Conservation (phyloP, 2,329 filamentous ascomycete genomes). For the Cercospora berteroae region DNA sequence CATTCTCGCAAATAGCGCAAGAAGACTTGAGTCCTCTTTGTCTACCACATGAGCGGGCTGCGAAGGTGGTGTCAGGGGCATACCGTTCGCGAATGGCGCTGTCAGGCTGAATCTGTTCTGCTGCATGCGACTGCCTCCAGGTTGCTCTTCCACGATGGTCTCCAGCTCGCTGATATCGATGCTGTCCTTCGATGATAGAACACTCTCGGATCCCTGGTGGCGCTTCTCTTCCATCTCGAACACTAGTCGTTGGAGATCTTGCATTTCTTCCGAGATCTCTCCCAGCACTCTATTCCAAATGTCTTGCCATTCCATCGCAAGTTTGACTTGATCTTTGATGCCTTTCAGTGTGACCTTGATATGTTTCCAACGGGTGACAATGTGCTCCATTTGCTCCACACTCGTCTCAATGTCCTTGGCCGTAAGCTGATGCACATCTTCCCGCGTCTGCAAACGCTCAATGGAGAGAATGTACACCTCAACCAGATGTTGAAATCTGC, state of each 20-base stretch:
- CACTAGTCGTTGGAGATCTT: slow-evolving; percentile 73
- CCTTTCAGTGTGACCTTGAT: slow-evolving; percentile 74
- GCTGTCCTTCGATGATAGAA: slow-evolving; percentile 50
- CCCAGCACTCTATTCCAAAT: slow-evolving; percentile 91
- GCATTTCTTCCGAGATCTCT: slow-evolving; percentile 86
- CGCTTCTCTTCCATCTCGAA: slow-evolving; percentile 98
- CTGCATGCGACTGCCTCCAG: slow-evolving; percentile 50
- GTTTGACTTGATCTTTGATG: slow-evolving; percentile 87
- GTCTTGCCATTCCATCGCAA: slow-evolving; percentile 99
- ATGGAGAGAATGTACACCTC: slow-evolving; percentile 94
- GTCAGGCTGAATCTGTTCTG: slow-evolving; percentile 67
- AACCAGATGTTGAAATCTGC: slow-evolving; percentile 82
- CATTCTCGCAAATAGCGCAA: slow-evolving; percentile 91
- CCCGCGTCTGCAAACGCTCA: slow-evolving; percentile 77
- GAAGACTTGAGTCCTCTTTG: slow-evolving; percentile 81
- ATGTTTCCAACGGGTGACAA: slow-evolving; percentile 78
- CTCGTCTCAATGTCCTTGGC: slow-evolving; percentile 69
- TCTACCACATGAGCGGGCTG: slow-evolving; percentile 42
- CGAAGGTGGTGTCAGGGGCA: slow-evolving; percentile 51
- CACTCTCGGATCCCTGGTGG: slow-evolving; percentile 73
- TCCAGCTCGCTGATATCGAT: slow-evolving; percentile 85
- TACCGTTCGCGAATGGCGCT: slow-evolving; percentile 53
- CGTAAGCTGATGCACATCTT: slow-evolving; percentile 71
- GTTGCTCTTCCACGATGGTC: slow-evolving; percentile 87
- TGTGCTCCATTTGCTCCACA: slow-evolving; percentile 84